Base-by-base conservation (phyloP, 352 stramenopile genomes). In the Phytophthora pinifolia region DNA sequence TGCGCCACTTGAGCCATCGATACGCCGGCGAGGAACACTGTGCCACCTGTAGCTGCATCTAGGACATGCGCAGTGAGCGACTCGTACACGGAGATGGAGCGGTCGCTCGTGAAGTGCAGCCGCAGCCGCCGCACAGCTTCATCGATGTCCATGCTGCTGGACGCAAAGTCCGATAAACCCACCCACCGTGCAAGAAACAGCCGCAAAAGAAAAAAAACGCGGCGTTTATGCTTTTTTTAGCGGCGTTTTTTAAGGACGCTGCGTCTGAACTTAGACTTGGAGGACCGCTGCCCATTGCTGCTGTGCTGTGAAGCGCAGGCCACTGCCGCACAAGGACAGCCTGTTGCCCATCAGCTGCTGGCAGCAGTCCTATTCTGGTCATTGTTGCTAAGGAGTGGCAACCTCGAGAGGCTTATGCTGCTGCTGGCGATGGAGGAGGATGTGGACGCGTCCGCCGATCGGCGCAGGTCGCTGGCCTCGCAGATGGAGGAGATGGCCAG, bases 11-110 rank as follows among this genome's bases (percentile, higher is more conserved):
- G 79, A 27, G 76, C 74, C 6, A 47, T 32, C 12, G 76, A 77
- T 8, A 81, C 55, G 17, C 79, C 79, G 18, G 38, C 32, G 34
- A 79, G 49, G 50, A 89, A 89, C 37, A 89, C 39, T 2, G 42
- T 58, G 9, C 79, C 74, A 37, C 79, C 79, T 14, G 72, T 80
- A 6, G 64, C 48, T 22, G 79, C 74, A 37, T 89, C 79, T 7
- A 72, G 39, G 0, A 67, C 54, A 38, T 84, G 76, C 6, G 58
- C 50, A 9, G 54, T 64, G 22, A 86, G 48, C 20, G 71, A 43
- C 30, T 71, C 61, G 33, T 84, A 86, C 30, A 84, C 54, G 27
- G 65, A 64, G 4, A 70, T 30, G 7, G 73, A 70, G n/a, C 74
- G 72, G 12, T 78, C 63, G 39, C 69, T 71, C 1, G 61, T 18